These are phyloP conservation scores for Cicer arietinum DNA, from an alignment of 306 rosid genomes.

Conservation along the genomic window DNA sequence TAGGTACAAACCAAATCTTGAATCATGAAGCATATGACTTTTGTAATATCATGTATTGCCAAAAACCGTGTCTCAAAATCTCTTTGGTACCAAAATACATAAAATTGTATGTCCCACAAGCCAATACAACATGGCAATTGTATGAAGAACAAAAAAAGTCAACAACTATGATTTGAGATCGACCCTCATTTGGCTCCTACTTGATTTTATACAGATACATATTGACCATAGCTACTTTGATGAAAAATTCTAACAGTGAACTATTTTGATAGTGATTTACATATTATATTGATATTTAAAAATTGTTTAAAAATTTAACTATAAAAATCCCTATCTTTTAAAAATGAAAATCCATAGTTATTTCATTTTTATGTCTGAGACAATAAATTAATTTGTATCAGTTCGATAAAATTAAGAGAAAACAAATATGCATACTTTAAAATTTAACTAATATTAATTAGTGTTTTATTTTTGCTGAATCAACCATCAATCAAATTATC, in stretches of 20 bases:
- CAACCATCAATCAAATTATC: too few relatives aligned
- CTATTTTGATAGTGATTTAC: not conserved
- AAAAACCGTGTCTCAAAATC: constrained; percentile 10
- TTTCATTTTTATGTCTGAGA: not conserved
- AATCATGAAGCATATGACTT: constrained; percentile 5
- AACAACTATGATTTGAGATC: not conserved
- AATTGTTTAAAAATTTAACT: too few relatives aligned
- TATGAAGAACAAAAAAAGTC: not conserved
- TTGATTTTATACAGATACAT: not conserved
- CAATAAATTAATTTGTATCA: not conserved
- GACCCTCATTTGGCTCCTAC: not conserved
- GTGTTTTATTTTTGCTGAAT: too few relatives aligned
- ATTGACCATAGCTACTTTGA: not conserved
- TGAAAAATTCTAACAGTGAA: not conserved
- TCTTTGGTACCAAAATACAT: not conserved
- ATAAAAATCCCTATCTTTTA: too few relatives aligned
- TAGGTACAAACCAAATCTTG: constrained; percentile 16
- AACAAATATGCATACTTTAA: too few relatives aligned
- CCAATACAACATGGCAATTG: not conserved
- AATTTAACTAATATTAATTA: too few relatives aligned
- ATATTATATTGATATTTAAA: too few relatives aligned
- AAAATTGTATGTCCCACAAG: not conserved
- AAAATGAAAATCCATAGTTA: too few relatives aligned
- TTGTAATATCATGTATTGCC: not conserved
- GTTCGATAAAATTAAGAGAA: not conserved